Base-by-base conservation (phyloP, 768 basidiomycete species). In the Rhodotorula graminis region DNA sequence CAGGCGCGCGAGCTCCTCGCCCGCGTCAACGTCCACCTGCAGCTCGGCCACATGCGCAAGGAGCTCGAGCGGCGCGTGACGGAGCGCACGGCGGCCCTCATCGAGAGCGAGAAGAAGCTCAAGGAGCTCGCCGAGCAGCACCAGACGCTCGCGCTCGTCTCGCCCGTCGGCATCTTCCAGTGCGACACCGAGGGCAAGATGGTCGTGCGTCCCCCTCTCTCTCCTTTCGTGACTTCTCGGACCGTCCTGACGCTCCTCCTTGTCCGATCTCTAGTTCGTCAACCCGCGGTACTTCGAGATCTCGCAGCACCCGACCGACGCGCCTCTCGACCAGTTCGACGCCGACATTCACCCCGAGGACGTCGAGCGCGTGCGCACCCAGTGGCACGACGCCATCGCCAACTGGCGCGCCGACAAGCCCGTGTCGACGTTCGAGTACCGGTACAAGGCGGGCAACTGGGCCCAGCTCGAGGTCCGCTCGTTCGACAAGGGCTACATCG, bases 81-180 rank as follows among this genome's bases (percentile, higher is more conserved):
- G 7, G 71, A 72, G 40, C 68, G 75, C 9, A 76, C 75, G 1
- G n/a, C 61, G 10, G 75, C 65, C 12, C 59, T 76, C 6, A 44
- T 68, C 63, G 75, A 73, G 25, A 37, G 29, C 50, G 72, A 73
- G 50, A n/a, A 50, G 27, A 57, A 60, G 18, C 64, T 64, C 44
- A 57, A 60, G 4, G 62, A 62, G 3, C 69, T 76, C 8, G 71
- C 71, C 23, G 71, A 76, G 23, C 68, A 65, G 44, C 70, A 72
- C 63, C 55, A 65, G 31, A 69, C 71, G 3, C 56, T 76, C 49
- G 62, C 61, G 8, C 50, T 60, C 12, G 58, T 72, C 23, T 64
- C 61, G 27, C 75, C 75, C 3, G 75, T 72, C 63, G 75, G 75
- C 31, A 76, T 76, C 61, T 50, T 62, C 31, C 61, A 62, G 23